Evolutionary conservation across 306 rosid species (phyloP).

Genomic region (Gastrolobium bilobum): DNA sequence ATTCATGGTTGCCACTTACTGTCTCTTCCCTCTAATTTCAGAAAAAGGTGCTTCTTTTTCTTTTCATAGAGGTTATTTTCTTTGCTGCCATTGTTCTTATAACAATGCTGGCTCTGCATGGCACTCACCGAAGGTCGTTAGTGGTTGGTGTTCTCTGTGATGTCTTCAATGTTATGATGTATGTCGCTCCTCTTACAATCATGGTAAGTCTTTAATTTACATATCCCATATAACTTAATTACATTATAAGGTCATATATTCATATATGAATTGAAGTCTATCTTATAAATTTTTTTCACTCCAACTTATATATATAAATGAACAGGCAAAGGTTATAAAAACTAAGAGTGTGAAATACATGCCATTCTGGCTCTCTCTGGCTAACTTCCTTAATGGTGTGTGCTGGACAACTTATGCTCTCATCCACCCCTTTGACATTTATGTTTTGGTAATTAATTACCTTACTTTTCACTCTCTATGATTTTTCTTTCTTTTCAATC

Average conservation of each 20-base stretch:
- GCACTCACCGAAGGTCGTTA: constrained; percentile 56
- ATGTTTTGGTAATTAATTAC: constrained; percentile 62
- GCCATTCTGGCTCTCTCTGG: constrained; percentile 78
- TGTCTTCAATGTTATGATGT: constrained; percentile 79
- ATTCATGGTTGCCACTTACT: neutral
- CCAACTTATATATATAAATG: neutral
- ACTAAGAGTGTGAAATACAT: constrained; percentile 80
- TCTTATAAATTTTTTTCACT: neutral
- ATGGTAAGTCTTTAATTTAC: constrained; percentile 58
- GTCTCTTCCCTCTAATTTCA: constrained; percentile 43
- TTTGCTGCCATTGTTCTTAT: constrained; percentile 48
- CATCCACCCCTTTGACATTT: constrained; percentile 68
- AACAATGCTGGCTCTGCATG: constrained; percentile 58
- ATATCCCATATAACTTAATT: neutral
- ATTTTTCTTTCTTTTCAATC: neutral
- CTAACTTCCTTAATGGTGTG: constrained; percentile 74
- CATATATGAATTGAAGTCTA: neutral
- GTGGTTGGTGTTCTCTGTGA: constrained; percentile 74
- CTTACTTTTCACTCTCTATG: neutral
- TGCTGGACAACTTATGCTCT: constrained; percentile 87
- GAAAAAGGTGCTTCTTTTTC: constrained; percentile 49
- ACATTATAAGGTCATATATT: neutral
- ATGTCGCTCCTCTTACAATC: constrained; percentile 72
- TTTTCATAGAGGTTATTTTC: constrained; percentile 51
- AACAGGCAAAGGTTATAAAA: constrained; percentile 67